Evolutionary conservation across 2,329 filamentous ascomycete genomes (phyloP), one percentile per base, ranked within the genome.

Genomic region (Lachnellula cervina): DNA sequence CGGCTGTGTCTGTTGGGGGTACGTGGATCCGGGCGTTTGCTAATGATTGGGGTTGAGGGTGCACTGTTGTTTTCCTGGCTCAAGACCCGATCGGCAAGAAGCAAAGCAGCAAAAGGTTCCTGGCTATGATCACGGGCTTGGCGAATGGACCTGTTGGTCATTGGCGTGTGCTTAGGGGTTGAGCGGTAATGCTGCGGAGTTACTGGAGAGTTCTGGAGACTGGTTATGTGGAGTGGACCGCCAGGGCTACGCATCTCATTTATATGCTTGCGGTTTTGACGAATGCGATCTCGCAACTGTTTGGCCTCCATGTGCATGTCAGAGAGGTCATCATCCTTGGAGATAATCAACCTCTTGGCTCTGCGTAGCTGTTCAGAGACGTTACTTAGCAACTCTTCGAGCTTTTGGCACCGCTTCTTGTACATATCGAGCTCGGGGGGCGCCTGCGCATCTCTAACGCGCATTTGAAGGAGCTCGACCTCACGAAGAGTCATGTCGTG

Each of bases 401-500:
- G 76, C 45, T 82, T 78, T 63, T 90, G 84, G 62, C 85, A 86
- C 11, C 52, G 42, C 21, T 35, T 25, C 49, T 49, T 49, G 59
- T 82, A 80, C 54, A 78, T 74, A 66, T 90, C 82, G 56, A 89
- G 76, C 62, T 92, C 80, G 56, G 78, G 78, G 55, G 79, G 76
- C 21, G 78, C 77, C 50, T 84, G 80, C 62, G 74, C 78, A 55
- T 84, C 80, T 58, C 86, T 83, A 51, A 81, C 81, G 51, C 83
- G 81, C 68, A 88, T 82, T 67, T 94, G 87, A 28, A 97, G 76
- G 13, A 92, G 89, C 59, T 96, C 89, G 19, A 96, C 87, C 72
- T 97, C 91, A 21, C 88, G 82, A 59, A 90, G 83, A n/a, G 87
- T 88, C 82, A 97, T 92, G 62, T 94, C 89, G 65, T 96, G 88